phyloP scores from a whole-genome alignment of 345 rosid species.

The Arabidopsis thaliana region TAIR10.1 NC_003071.7:8000501-8001000 shows the following conservation, averaged over 20 bases:
- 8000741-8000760: conserved; percentile 46
- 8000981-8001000: not conserved
- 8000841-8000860: not conserved
- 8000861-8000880: not conserved
- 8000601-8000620: not conserved
- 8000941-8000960: not conserved
- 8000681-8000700: conserved; percentile 47
- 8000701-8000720: conserved; percentile 67
- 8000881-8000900: not conserved
- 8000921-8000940: not conserved
- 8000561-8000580: too few species aligned
- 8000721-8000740: conserved; percentile 63
- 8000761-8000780: conserved; percentile 50
- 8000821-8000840: not conserved
- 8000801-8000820: conserved; percentile 40
- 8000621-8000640: not conserved
- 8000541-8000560: conserved; percentile 8
- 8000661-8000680: not conserved
- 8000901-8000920: not conserved
- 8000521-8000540: conserved; percentile 50
- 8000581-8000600: not conserved
- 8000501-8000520: conserved; percentile 90
- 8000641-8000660: not conserved
- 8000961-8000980: not conserved
- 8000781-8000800: conserved; percentile 94